Percentiles rank a stretch among this genome's conserved stretches.
Evolutionary conservation across 2,329 filamentous ascomycete species (phyloP).

Genomic region (Chaetomium globosum): DNA sequence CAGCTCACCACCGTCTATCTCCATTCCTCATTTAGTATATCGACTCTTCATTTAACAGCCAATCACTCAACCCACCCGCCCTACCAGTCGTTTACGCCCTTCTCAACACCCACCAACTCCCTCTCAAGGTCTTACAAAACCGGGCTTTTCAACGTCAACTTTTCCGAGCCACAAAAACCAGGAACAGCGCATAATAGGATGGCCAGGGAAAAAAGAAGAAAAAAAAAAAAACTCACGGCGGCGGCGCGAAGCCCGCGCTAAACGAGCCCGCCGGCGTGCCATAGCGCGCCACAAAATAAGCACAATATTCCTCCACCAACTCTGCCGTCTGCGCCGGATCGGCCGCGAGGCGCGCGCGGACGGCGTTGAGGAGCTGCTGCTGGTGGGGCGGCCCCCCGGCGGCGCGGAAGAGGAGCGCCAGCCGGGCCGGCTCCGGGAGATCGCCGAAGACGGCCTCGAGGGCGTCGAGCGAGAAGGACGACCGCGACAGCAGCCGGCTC

Average conservation of each 20-base stretch:
- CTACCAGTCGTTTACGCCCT: background rate
- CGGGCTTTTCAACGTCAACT: background rate
- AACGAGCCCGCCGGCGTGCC: background rate
- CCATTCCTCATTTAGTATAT: background rate
- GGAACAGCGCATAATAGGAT: background rate
- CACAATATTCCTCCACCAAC: background rate
- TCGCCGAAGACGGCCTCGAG: slow-evolving; percentile 11
- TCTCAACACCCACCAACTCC: no score
- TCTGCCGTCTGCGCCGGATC: background rate
- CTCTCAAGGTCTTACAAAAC: background rate
- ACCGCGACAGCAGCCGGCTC: slow-evolving; percentile 6
- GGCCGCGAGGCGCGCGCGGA: slow-evolving; percentile 4
- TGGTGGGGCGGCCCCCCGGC: background rate
- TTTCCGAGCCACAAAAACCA: background rate
- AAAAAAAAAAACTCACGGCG: background rate
- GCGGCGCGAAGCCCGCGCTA: background rate
- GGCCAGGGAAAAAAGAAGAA: background rate
- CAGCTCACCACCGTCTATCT: no score
- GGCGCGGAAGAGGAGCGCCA: background rate
- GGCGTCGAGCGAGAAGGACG: slow-evolving; percentile 13
- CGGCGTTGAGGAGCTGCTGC: slow-evolving; percentile 2
- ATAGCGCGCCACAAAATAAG: slow-evolving; percentile 17
- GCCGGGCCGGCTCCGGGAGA: background rate
- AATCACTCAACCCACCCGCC: no score
- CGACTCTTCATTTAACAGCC: background rate